Evolutionary conservation across 306 rosid species (phyloP), one percentile per base, ranked within the genome.

Genomic region (Vicia villosa): DNA sequence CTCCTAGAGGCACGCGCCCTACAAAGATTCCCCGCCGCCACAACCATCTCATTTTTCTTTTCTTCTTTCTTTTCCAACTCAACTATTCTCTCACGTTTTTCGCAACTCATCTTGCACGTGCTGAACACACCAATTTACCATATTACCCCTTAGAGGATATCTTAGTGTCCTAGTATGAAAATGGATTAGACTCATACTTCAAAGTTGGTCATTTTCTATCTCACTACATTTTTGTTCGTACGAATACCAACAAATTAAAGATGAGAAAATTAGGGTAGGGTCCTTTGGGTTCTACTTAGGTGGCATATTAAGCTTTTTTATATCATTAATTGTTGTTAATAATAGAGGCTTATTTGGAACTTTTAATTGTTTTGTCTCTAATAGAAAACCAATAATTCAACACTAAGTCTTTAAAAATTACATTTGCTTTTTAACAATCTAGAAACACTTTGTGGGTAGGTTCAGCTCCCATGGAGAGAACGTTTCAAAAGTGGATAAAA

Each of bases 1-100:
- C 76, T 36, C 38, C 0, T 70, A 37, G 12, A 22, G 78, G 75
- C 96, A 87, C 95, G 91, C 88, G 89, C 78, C 92, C 82, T 77
- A 72, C 89, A 77, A 75, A 83, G 85, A 83, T 88, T 83, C 95
- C 93, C 89, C 95, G 99, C 99, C 95, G 99, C 95, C 99, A 91
- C 69, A 43, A 74, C 79, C 66, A 30, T 75, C 70, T 66, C 5
- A 24, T 19, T 17, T 10, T 28, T 21, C 22, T 21, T 52, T 49
- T 49, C 55, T 49, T 49, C 47, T 51, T 58, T 28, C 63, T 55
- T 52, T 55, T 55, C 61, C 61, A 55, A 5, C 66, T 45, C 70
- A 60, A 83, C 86, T 77, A 83, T 88, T 88, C 87, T 74, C 70
- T 79, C 96, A 90, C 90, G 94, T 86, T 90, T 85, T 61, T 84